These are phyloP conservation scores for Hygrophila difformis DNA, from an alignment of 257 asterid genomes.

Conservation along the genomic window DNA sequence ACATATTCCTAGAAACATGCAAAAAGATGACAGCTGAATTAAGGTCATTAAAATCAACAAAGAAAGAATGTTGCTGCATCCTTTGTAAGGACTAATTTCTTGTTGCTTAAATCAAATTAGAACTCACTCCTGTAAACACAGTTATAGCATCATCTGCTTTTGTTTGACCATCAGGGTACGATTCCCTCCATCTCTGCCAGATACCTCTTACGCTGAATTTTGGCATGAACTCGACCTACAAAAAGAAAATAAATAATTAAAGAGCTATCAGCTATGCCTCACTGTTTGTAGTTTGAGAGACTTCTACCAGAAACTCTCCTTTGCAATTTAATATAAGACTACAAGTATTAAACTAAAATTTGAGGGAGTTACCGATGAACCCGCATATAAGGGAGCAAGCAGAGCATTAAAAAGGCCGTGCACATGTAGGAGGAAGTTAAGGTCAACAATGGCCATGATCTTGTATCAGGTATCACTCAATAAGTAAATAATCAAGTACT, in stretches of 20 bases:
- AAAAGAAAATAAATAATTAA: no score
- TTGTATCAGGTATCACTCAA: neutral
- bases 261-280: no score
- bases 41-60: no score
- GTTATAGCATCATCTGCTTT: slow-evolving; percentile 58
- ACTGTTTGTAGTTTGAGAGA: no score
- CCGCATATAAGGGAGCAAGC: slow-evolving; percentile 85
- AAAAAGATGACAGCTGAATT: no score
- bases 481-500: neutral
- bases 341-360: slow-evolving; percentile 11
- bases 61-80: neutral
- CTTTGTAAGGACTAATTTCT: neutral
- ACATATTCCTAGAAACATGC: neutral
- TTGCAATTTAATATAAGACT: slow-evolving; percentile 8
- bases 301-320: neutral
- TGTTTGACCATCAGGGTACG: slow-evolving; percentile 53
- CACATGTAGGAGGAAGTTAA: slow-evolving; percentile 68
- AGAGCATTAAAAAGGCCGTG: slow-evolving; percentile 87
- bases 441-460: slow-evolving; percentile 17
- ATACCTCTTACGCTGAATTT: slow-evolving; percentile 93
- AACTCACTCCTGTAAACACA: slow-evolving; percentile 88
- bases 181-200: slow-evolving; percentile 99
- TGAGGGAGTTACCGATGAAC: slow-evolving; percentile 54
- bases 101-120: neutral
- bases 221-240: slow-evolving; percentile 93